phyloP scores from a whole-genome alignment of 805 yeast genomes.

The Scheffersomyces ergatensis region DNA sequence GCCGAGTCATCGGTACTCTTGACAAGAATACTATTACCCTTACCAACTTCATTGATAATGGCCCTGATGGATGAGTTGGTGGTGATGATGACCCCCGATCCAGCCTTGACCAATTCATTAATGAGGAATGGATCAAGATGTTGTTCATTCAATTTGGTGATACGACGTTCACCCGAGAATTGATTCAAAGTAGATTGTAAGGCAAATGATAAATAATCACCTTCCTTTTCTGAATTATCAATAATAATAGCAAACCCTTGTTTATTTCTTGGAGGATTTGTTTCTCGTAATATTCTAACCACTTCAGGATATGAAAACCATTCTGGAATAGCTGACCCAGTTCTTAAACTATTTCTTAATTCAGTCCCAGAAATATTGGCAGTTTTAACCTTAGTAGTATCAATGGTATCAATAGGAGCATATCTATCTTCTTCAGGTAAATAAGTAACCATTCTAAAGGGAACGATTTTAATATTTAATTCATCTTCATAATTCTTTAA shows the following conservation, averaged over 20 bases:
- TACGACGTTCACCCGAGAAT: conserved; percentile 80
- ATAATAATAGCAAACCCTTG: conserved; percentile 80
- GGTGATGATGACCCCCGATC: conserved; percentile 78
- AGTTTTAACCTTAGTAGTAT: conserved; percentile 68
- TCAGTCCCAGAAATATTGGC: conserved; percentile 94
- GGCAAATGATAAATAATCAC: conserved; percentile 65
- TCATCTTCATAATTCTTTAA: conserved; percentile 75
- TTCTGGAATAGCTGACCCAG: conserved; percentile 86
- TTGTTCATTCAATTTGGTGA: conserved; percentile 48
- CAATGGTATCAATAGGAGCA: conserved; percentile 91
- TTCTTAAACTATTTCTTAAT: conserved; percentile 80
- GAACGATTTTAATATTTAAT: conserved; percentile 86
- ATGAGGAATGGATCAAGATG: conserved; percentile 53
- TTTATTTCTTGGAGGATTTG: conserved; percentile 84
- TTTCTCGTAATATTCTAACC: conserved; percentile 83
- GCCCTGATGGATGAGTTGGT: conserved; percentile 49
- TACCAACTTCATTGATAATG: conserved; percentile 53
- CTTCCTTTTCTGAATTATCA: conserved; percentile 47
- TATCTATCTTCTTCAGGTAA: conserved; percentile 93
- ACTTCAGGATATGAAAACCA: conserved; percentile 99
- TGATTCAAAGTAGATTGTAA: conserved; percentile 89
- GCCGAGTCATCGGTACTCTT: not conserved
- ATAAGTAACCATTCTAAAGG: conserved; percentile 95
- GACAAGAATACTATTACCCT: conserved; percentile 53
- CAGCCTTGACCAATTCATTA: conserved; percentile 80